Percentiles rank a stretch among this genome's conserved stretches.
Conservation (phyloP, 2,329 filamentous ascomycete genomes). For the Calonectria multiphialidica region DNA sequence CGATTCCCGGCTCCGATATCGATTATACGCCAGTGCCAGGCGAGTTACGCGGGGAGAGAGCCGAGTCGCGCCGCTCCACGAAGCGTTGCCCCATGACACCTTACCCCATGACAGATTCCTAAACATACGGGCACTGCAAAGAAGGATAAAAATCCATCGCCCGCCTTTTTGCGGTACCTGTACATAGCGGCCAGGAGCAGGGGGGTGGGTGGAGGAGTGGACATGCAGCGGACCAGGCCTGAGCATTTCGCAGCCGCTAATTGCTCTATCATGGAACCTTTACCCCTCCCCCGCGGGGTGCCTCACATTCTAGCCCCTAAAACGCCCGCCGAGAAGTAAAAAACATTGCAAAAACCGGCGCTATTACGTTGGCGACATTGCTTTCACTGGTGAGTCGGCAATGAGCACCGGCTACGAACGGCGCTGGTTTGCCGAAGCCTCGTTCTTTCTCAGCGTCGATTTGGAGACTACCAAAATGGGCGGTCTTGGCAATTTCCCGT, state of each 20-base stretch:
- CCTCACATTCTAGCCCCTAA: conserved; percentile 1
- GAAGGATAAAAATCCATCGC: conserved; percentile 2
- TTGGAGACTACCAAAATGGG: neutral
- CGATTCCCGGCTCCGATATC: conserved; percentile 24
- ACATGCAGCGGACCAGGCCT: neutral
- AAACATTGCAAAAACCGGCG: neutral
- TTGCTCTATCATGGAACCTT: conserved; percentile 8
- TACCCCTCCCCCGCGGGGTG: conserved; percentile 21
- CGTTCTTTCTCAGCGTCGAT: neutral
- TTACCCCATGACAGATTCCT: conserved; percentile 18
- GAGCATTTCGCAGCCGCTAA: neutral
- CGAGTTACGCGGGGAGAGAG: conserved; percentile 24
- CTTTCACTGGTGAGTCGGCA: neutral
- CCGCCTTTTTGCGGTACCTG: conserved; percentile 9
- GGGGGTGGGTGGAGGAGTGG: conserved; percentile 1
- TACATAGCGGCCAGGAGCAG: neutral
- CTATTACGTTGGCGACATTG: conserved; percentile 3
- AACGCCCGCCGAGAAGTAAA: neutral
- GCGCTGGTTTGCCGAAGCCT: neutral
- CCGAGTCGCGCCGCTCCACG: conserved; percentile 24
- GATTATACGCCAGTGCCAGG: neutral
- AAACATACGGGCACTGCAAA: neutral
- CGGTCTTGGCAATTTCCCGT: neutral
- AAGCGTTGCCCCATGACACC: conserved; percentile 19
- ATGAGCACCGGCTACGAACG: neutral